phyloP scores from a whole-genome alignment of 257 asterid species.

The Fraxinus cuspidata region DNA sequence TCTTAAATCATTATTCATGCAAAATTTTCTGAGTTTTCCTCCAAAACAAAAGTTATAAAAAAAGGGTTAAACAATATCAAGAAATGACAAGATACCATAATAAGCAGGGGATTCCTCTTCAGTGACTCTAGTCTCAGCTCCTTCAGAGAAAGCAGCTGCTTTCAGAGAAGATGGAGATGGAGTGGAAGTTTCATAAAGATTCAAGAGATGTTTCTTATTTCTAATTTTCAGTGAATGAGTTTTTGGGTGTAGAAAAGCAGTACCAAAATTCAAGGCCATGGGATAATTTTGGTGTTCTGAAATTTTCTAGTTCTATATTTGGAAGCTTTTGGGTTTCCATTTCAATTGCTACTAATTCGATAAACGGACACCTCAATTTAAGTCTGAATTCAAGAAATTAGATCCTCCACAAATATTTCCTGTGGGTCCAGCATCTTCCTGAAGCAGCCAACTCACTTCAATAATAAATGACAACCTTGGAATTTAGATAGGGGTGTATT shows the following conservation, averaged over 20 bases:
- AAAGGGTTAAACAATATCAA: neutral
- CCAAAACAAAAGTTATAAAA: neutral
- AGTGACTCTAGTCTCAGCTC: slow-evolving; percentile 51
- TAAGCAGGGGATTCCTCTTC: slow-evolving; percentile 61
- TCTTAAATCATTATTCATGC: neutral
- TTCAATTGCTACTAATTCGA: slow-evolving; percentile 20
- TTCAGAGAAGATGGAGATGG: slow-evolving; percentile 35
- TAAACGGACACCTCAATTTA: slow-evolving; percentile 45
- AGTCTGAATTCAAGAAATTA: slow-evolving; percentile 37
- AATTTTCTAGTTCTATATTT: neutral
- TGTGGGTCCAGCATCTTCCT: slow-evolving; percentile 30
- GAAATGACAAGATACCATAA: slow-evolving; percentile 36
- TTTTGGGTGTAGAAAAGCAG: slow-evolving; percentile 46
- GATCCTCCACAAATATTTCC: slow-evolving; percentile 57
- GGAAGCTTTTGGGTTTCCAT: slow-evolving; percentile 27
- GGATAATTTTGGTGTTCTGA: slow-evolving; percentile 22
- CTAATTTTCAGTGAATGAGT: slow-evolving; percentile 35
- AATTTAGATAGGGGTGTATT: too few species aligned
- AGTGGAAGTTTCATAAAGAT: slow-evolving; percentile 23
- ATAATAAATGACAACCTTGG: too few species aligned
- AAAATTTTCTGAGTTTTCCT: neutral
- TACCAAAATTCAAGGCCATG: slow-evolving; percentile 67
- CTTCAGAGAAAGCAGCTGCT: slow-evolving; percentile 66
- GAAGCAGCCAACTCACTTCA: neutral
- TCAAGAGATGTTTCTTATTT: slow-evolving; percentile 38